phyloP scores from a whole-genome alignment of 192 early-diverging fungal species.

The Podila epicladia region DNA sequence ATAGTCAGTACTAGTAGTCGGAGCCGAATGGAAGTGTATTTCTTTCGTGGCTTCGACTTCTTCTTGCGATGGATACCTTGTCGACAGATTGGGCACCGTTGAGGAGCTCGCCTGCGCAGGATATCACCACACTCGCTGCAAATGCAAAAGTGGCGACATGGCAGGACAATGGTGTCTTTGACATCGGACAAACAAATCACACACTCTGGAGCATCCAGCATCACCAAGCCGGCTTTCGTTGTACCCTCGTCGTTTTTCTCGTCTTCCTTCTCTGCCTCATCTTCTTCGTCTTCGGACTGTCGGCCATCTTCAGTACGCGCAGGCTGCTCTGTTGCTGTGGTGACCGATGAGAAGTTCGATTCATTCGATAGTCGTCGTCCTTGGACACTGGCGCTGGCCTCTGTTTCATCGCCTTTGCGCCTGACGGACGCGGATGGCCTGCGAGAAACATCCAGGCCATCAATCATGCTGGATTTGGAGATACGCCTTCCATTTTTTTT shows the following conservation, averaged over 20 bases:
- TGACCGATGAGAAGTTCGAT: too few relatives aligned
- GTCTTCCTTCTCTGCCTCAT: slow-evolving; percentile 1
- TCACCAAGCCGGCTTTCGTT: slow-evolving; percentile 15
- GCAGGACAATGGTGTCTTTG: slow-evolving; percentile 77
- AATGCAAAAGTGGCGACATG: slow-evolving; percentile 86
- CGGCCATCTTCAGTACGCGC: not conserved
- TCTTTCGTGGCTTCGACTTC: too few relatives aligned
- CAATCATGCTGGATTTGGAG: too few relatives aligned
- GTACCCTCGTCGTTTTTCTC: slow-evolving; percentile 2
- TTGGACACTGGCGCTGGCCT: too few relatives aligned
- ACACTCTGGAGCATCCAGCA: slow-evolving; percentile 68
- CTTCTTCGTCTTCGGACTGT: not conserved
- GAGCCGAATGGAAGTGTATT: not conserved
- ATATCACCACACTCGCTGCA: slow-evolving; percentile 80
- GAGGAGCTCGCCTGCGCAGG: slow-evolving; percentile 51
- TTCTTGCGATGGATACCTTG: slow-evolving; percentile 11
- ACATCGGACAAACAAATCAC: slow-evolving; percentile 81
- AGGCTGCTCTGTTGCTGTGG: too few relatives aligned
- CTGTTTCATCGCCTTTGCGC: too few relatives aligned
- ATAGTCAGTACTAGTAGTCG: not conserved
- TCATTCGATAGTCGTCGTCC: too few relatives aligned
- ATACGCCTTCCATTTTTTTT: too few relatives aligned
- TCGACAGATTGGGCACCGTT: slow-evolving; percentile 48
- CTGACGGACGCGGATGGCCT: too few relatives aligned
- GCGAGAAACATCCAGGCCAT: too few relatives aligned